Percentiles rank a stretch among this genome's conserved stretches.
Conservation (phyloP, 805 yeast species). For the Schwanniomyces yamadae region DNA sequence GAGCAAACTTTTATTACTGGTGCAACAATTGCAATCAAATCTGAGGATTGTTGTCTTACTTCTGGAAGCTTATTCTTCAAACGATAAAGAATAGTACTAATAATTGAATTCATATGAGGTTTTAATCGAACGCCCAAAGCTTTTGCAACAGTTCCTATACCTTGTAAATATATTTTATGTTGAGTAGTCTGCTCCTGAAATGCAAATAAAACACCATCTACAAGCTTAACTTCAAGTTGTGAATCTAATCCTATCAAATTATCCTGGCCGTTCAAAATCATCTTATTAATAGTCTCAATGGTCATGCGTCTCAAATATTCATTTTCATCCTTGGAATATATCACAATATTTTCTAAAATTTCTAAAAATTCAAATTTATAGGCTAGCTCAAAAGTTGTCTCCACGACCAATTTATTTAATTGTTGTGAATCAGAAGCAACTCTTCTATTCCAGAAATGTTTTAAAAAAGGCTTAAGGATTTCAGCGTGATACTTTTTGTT, state of each 20-base stretch:
- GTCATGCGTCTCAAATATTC: conserved; percentile 80
- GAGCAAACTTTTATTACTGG: conserved; percentile 65
- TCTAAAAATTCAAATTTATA: conserved; percentile 63
- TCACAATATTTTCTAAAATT: conserved; percentile 56
- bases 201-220: conserved; percentile 79
- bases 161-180: conserved; percentile 55
- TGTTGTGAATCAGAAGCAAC: conserved; percentile 63
- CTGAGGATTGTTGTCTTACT: conserved; percentile 82
- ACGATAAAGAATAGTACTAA: conserved; percentile 70
- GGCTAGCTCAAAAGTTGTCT: conserved; percentile 68
- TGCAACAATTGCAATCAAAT: conserved; percentile 63
- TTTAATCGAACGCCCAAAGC: conserved; percentile 63
- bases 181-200: conserved; percentile 73
- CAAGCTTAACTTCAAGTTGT: conserved; percentile 59
- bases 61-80: conserved; percentile 69
- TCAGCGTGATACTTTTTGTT: conserved; percentile 49
- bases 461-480: conserved; percentile 61
- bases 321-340: conserved; percentile 73
- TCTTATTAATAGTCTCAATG: conserved; percentile 62
- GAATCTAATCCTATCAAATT: conserved; percentile 54
- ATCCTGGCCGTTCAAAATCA: conserved; percentile 40
- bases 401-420: conserved; percentile 59
- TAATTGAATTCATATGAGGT: conserved; percentile 71
- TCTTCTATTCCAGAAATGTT: conserved; percentile 79
- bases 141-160: conserved; percentile 61